These are phyloP conservation scores for Kluyveromyces siamensis DNA, from an alignment of 805 yeast species.

Conservation along the genomic window DNA sequence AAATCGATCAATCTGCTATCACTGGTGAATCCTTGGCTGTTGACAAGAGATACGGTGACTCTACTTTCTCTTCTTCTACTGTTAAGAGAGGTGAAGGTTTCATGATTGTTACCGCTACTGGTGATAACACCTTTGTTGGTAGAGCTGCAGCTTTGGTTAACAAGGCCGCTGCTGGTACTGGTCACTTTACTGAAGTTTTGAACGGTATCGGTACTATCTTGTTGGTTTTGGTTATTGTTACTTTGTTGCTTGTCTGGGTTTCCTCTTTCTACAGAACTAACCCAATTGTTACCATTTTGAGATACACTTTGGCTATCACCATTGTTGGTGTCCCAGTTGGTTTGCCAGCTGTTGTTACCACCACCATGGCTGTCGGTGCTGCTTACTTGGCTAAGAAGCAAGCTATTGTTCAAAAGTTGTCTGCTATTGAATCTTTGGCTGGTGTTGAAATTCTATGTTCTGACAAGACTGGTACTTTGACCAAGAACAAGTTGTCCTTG, in stretches of 20 bases:
- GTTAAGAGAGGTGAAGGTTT: conserved; percentile 93
- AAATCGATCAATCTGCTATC: conserved; percentile 92
- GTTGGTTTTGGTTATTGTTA: conserved; percentile 78
- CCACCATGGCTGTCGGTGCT: conserved; percentile 99
- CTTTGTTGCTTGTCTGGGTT: conserved; percentile 84
- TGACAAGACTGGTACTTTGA: conserved; percentile 96
- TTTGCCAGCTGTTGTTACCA: conserved; percentile 96
- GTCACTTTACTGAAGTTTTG: conserved; percentile 96
- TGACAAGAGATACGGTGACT: conserved; percentile 83
- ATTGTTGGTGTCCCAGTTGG: conserved; percentile 98
- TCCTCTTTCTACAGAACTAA: conserved; percentile 92
- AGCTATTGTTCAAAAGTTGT: conserved; percentile 93
- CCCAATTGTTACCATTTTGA: conserved; percentile 75
- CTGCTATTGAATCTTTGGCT: conserved; percentile 94
- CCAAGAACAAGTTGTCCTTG: conserved; percentile 92
- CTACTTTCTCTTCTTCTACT: conserved; percentile 84
- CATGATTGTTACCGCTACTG: conserved; percentile 91
- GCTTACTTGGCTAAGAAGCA: conserved; percentile 95
- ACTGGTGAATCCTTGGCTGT: conserved; percentile 97
- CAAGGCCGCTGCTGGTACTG: conserved; percentile 86
- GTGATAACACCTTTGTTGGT: conserved; percentile 93
- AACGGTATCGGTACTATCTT: conserved; percentile 95
- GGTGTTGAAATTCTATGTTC: conserved; percentile 98
- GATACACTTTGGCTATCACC: conserved; percentile 92
- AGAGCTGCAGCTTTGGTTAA: conserved; percentile 95